Evolutionary conservation across 164 flowering plant species (phyloP), one percentile per base, ranked within the genome.

Genomic region (Annona cherimola): DNA sequence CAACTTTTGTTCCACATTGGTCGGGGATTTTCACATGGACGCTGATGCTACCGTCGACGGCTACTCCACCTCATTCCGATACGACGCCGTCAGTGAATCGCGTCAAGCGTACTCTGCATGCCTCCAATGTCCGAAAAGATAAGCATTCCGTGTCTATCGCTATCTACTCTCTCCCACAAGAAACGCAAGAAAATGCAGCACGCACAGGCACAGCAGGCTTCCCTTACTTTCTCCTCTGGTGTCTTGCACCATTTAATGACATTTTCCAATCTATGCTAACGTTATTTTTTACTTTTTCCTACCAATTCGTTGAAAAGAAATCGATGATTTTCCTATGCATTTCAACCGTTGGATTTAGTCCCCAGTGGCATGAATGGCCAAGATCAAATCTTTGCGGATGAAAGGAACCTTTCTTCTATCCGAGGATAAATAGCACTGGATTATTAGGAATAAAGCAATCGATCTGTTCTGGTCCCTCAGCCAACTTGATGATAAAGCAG

Each of bases 181-280:
- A 26, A 9, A 18, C 8, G 6, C 4, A 35, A 35, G 45, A 67
- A 62, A 5, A 39, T 18, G n/a, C 42, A 59, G 45, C 41, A 61
- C 57, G 3, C 45, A 44, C 60, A 57, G 8, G 39, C 18, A 46
- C 7, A 46, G 55, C n/a, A n/a, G 6, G 55, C 55, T 2, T 16
- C 8, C 14, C 2, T 4, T 50, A 50, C 14, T 8, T 50, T 50
- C 14, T 50, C 8, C 45, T 69, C 39, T 68, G 61, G 76, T 61
- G 67, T 69, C 76, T 67, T 70, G 68, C 61, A 19, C 75, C 60
- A 44, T n/a, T 19, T 61, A 68, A 68, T 39, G 61, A 61, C 67
- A 60, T 60, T 73, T 61, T 19, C 43, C 14, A 42, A 1, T 42
- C 63, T 55, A 40, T 66, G 45, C 67, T 66, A 68, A 61, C 42